Evolutionary conservation across 2,329 filamentous ascomycete genomes (phyloP).

Genomic region (Cladophialophora immunda): DNA sequence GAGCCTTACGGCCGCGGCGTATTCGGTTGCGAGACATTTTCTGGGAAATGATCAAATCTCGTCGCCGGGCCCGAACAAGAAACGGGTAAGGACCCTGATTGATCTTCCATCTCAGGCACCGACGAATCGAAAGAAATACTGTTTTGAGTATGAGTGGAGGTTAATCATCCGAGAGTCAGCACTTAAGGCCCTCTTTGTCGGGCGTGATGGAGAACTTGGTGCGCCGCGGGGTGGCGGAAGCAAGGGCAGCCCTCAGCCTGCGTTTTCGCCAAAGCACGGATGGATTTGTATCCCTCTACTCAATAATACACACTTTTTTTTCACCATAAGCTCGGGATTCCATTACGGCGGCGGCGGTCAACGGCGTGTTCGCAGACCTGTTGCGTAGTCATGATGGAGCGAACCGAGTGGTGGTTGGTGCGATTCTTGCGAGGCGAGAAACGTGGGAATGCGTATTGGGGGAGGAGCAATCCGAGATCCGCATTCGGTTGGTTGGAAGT

Average conservation of each 20-base stretch:
- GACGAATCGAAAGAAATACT: conserved; percentile 10
- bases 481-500: background rate
- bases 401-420: background rate
- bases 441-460: conserved; percentile 18
- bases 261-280: background rate
- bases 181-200: background rate
- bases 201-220: background rate
- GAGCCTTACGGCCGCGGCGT: background rate
- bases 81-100: background rate
- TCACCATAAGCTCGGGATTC: background rate
- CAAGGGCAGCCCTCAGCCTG: background rate
- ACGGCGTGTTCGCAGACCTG: background rate
- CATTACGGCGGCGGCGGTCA: background rate
- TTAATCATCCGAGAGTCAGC: conserved; percentile 23
- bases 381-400: no score
- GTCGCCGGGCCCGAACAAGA: background rate
- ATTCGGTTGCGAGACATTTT: background rate
- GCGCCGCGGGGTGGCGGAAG: background rate
- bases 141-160: conserved; percentile 13
- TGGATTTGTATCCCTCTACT: background rate
- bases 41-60: background rate
- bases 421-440: background rate
- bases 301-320: background rate
- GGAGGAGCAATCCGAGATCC: conserved; percentile 9
- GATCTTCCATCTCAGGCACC: conserved; percentile 8